Evolutionary conservation across 176 grass and related monocot species (phyloP), one percentile per base, ranked within the genome.

Genomic region (Cymbopogon citratus): DNA sequence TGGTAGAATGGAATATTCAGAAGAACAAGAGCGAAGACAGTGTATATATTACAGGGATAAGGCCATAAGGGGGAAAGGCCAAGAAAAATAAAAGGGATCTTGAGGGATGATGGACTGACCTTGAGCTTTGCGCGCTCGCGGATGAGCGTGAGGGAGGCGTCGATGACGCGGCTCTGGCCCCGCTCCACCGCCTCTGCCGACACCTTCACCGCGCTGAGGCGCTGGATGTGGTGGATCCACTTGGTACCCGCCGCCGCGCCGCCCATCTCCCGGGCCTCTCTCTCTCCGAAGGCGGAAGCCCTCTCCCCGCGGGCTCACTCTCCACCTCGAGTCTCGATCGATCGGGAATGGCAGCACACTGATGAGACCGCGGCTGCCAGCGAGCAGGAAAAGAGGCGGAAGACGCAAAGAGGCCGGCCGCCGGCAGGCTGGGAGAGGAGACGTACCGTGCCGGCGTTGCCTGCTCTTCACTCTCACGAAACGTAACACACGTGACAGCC

Each of bases 81-180:
- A 3, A 4, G 3, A 3, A 7, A 26, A 12, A 21, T 13, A 60
- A 72, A 64, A 2, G 5, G 0, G 41, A 84, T 49, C 12, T 83
- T 73, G 15, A 12, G 21, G 31, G 1, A 27, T 0, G 12, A 15
- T 0, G 9, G 28, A 6, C 2, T 13, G 29, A 95, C 96, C 96
- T 95, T 98, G 52, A 98, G 92, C 89, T 95, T 98, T 69, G 92
- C 92, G 40, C 96, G 87, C 85, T 98, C 96, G 45, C 96, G 92
- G 76, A 98, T 98, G 59, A 98, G 90, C 76, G 96, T 98, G 76
- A 98, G 92, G 61, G 96, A 98, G 76, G 96, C 90, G 66, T 98
- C 92, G 73, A 98, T 91, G 85, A 98, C 92, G 70, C 96, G 96
- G 73, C 69, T 87, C 84, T 95, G 96, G 2, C 96, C 96, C 15